These are phyloP conservation scores for Tulasnella sp. DNA, from an alignment of 768 basidiomycete species.

Conservation along the genomic window DNA sequence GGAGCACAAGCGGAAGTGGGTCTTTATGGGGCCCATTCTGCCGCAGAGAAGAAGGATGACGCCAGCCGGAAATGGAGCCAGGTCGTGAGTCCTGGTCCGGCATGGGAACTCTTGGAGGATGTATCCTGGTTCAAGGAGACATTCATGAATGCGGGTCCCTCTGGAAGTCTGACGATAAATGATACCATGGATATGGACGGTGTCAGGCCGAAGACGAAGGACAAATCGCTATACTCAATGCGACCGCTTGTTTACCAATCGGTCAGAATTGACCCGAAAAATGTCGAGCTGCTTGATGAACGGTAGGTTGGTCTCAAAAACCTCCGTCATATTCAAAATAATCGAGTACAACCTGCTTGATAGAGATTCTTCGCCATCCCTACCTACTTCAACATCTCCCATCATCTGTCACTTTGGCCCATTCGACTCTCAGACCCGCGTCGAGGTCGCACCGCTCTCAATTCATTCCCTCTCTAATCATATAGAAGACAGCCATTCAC, in stretches of 20 bases:
- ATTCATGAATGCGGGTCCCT: too few relatives aligned
- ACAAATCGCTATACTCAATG: background rate
- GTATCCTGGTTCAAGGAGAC: constrained; percentile 64
- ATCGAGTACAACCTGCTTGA: background rate
- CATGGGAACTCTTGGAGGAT: constrained; percentile 75
- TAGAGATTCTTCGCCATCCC: background rate
- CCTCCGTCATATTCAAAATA: constrained; percentile 5
- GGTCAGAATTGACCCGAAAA: constrained; percentile 23
- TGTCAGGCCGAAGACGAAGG: background rate
- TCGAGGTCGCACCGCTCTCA: background rate
- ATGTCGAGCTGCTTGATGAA: constrained; percentile 35
- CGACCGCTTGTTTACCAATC: constrained; percentile 12
- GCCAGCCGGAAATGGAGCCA: constrained; percentile 64
- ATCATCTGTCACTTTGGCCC: constrained; percentile 61
- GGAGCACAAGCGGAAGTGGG: constrained; percentile 24
- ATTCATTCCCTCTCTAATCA: constrained; percentile 26
- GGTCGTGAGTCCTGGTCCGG: constrained; percentile 62
- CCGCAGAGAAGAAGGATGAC: constrained; percentile 38
- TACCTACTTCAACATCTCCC: constrained; percentile 31
- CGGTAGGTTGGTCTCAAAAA: constrained; percentile 47
- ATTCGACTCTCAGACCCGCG: constrained; percentile 37
- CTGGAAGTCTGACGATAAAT: too few relatives aligned
- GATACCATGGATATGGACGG: constrained; percentile 21
- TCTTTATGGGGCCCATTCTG: constrained; percentile 48
- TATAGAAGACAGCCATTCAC: constrained; percentile 46